Evolutionary conservation across 176 grass and related monocot genomes (phyloP), one percentile per base, ranked within the genome.

Genomic region (Thalia dealbata): DNA sequence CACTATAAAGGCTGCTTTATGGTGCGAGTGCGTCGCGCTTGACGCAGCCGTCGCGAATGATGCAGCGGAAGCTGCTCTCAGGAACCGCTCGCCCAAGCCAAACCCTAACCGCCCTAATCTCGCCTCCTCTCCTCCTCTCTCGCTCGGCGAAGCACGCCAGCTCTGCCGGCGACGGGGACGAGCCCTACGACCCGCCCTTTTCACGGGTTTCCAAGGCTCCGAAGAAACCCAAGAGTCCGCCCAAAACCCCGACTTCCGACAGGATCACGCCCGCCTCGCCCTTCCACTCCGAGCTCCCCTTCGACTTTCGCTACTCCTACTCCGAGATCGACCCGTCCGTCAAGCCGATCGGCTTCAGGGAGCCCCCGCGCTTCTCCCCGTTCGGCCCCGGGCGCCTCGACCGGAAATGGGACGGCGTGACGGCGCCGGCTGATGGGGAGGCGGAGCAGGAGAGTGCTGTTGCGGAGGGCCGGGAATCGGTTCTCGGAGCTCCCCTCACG

Each of bases 291-390:
- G 78, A 90, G 70, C 80, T 92, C 66, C 87, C 89, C 41, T 96
- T 96, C 73, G 87, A 92, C 55, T 96, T 96, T 84, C 89, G 93
- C 19, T 96, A 90, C 89, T 90, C 89, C 80, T 96, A 96, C 76
- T 92, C 92, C 2, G 92, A 96, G 78, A 83, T 79, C 80, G 35
- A 81, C 16, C 82, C 82, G 25, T 72, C 67, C 25, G 83, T 82
- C 72, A 85, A 77, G 58, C 84, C 93, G 25, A 90, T 96, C 48
- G 93, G 93, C 14, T 80, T 92, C 55, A 84, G 93, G 27, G 93
- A 91, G 73, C 93, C 93, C 44, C 93, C 93, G 67, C 87, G 74
- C 80, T 96, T 92, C 82, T 96, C 92, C 0, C 92, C 92, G 0
- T 96, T 96, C 68, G 92, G 92, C 1, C 92, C 92, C 3, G 89